These are phyloP conservation scores for Coriaria nepalensis DNA, from an alignment of 306 rosid genomes.

Conservation along the genomic window DNA sequence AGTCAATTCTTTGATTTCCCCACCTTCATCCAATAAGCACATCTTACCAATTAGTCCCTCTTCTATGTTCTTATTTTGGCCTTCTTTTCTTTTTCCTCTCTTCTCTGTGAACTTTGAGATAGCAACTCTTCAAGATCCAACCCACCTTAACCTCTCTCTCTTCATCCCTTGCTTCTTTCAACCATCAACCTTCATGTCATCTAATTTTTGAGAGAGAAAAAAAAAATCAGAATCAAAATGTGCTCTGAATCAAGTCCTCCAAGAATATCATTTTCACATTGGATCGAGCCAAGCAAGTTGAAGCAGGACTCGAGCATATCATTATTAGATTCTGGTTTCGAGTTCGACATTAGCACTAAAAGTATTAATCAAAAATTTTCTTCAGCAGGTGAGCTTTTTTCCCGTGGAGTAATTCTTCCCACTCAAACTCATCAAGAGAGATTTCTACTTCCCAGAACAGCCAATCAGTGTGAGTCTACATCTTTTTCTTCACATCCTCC, in stretches of 20 bases:
- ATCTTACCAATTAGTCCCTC: no score
- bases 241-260: slow-evolving; percentile 63
- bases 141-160: no score
- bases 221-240: no score
- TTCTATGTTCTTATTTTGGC: no score
- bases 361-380: slow-evolving; percentile 32
- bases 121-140: no score
- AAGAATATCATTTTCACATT: slow-evolving; percentile 61
- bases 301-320: slow-evolving; percentile 13
- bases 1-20: no score
- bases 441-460: background rate
- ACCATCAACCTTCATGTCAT: no score
- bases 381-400: slow-evolving; percentile 85
- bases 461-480: slow-evolving; percentile 5
- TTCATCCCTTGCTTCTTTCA: no score
- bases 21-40: no score
- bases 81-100: no score
- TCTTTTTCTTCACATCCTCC: slow-evolving; percentile 26
- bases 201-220: no score
- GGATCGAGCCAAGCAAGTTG: slow-evolving; percentile 23
- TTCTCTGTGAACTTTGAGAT: no score
- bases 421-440: slow-evolving; percentile 28
- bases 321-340: slow-evolving; percentile 46
- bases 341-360: slow-evolving; percentile 41
- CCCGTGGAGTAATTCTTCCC: slow-evolving; percentile 68